A percentile compares a stretch with the other conserved stretches of the same genome.
Conservation (phyloP, 208 protist genomes). For the Wallacemonas rigidus region DNA sequence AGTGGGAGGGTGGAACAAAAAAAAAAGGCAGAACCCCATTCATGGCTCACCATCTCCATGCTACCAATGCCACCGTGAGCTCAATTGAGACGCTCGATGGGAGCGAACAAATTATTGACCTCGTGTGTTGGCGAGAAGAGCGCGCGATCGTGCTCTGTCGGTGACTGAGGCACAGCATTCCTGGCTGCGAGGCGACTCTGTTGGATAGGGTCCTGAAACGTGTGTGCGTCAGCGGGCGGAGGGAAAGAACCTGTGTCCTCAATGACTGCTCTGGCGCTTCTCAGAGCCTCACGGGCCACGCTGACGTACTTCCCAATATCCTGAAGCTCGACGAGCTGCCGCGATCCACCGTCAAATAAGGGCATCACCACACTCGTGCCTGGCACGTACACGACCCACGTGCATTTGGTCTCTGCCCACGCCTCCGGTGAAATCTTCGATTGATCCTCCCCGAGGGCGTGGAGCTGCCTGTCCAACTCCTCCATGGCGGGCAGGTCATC, state of each 20-base stretch:
- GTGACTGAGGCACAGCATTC: slow-evolving; percentile 13
- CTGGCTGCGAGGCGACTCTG: slow-evolving; percentile 2
- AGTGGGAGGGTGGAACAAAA: too few species aligned
- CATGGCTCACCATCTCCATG: too few species aligned
- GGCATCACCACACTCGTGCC: slow-evolving; percentile 2
- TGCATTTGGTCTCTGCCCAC: slow-evolving; percentile 1
- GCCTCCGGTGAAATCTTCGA: neutral
- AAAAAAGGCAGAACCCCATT: too few species aligned
- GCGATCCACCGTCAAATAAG: slow-evolving; percentile 6
- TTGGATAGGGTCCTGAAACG: slow-evolving; percentile 7
- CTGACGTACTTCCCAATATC: slow-evolving; percentile 5
- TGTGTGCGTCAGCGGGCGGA: neutral
- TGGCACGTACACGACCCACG: slow-evolving; percentile 5
- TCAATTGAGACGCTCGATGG: slow-evolving; percentile 40
- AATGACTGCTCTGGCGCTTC: neutral
- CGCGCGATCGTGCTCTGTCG: slow-evolving; percentile 21
- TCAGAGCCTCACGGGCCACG: neutral
- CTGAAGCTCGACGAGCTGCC: neutral
- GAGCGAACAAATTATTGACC: slow-evolving; percentile 36
- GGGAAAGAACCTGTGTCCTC: slow-evolving; percentile 1
- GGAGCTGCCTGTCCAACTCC: slow-evolving; percentile 1
- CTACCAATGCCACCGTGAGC: neutral
- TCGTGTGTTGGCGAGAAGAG: slow-evolving; percentile 60
- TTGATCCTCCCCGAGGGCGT: neutral
- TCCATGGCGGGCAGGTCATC: slow-evolving; percentile 1